These are phyloP conservation scores for Monilinia laxa DNA, from an alignment of 2,329 filamentous ascomycete species.

Conservation along the genomic window DNA sequence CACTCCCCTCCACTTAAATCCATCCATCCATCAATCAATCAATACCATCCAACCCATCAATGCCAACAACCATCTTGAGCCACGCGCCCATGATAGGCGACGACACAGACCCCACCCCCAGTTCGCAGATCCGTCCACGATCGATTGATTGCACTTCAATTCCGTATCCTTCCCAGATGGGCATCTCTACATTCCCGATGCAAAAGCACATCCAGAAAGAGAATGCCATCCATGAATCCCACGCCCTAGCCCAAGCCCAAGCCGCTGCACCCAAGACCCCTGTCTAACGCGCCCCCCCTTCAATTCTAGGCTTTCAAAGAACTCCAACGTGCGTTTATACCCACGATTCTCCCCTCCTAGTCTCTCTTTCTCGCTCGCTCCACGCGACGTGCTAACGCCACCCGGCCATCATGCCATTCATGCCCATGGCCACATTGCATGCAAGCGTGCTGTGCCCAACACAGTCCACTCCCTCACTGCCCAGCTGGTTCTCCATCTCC, in stretches of 20 bases:
- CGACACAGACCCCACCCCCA: not conserved
- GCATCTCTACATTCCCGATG: not conserved
- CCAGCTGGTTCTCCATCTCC: not conserved
- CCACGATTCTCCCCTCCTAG: not conserved
- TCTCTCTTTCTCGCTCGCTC: not conserved
- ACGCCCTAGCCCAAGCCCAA: slow-evolving; percentile 1
- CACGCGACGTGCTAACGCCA: not conserved
- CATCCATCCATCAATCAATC: not conserved
- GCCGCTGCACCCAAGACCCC: slow-evolving; percentile 5
- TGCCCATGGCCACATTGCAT: not conserved
- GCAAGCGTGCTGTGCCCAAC: no score
- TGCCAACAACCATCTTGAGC: not conserved
- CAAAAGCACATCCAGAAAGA: not conserved
- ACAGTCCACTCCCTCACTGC: not conserved
- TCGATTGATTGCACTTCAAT: not conserved
- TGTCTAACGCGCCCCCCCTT: slow-evolving; percentile 6
- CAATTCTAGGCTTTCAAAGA: slow-evolving; percentile 23
- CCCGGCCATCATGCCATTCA: not conserved
- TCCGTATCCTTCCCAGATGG: not conserved
- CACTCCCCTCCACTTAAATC: no score
- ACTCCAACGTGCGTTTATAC: slow-evolving; percentile 19
- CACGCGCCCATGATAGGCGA: not conserved
- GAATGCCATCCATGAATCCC: not conserved
- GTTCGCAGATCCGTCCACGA: slow-evolving; percentile 6
- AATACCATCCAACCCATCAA: no score